These are phyloP conservation scores for Yarrowia osloensis DNA, from an alignment of 805 yeast species.

Conservation along the genomic window DNA sequence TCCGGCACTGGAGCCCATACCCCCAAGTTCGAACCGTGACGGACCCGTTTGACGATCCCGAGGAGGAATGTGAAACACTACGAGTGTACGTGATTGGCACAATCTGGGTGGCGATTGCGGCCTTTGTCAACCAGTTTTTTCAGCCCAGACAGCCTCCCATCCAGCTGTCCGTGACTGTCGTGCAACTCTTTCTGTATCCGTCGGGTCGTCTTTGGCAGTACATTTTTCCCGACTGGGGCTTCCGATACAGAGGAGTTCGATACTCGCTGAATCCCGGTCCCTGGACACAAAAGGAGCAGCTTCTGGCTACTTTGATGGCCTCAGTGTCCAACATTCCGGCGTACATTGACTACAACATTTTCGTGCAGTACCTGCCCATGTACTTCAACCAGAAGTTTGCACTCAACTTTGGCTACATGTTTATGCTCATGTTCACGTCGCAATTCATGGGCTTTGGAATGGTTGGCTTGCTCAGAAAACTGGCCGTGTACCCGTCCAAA, in stretches of 20 bases:
- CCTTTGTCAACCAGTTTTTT: slow-evolving; percentile 46
- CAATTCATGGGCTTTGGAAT: slow-evolving; percentile 56
- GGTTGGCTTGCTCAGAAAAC: slow-evolving; percentile 58
- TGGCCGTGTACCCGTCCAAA: slow-evolving; percentile 48
- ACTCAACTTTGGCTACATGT: slow-evolving; percentile 44
- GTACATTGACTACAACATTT: slow-evolving; percentile 30
- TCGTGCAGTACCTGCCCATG: slow-evolving; percentile 30
- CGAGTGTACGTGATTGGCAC: slow-evolving; percentile 46
- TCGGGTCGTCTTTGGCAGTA: slow-evolving; percentile 46
- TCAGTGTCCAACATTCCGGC: slow-evolving; percentile 47
- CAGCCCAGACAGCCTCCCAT: slow-evolving; percentile 55
- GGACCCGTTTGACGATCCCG: slow-evolving; percentile 52
- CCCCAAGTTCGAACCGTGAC: slow-evolving; percentile 69
- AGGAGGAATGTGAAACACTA: slow-evolving; percentile 51
- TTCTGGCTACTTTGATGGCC: slow-evolving; percentile 53
- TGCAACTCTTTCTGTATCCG: slow-evolving; percentile 61
- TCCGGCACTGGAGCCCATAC: slow-evolving; percentile 50
- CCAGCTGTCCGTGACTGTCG: slow-evolving; percentile 51
- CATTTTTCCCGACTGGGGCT: slow-evolving; percentile 39
- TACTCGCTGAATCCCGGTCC: slow-evolving; percentile 61
- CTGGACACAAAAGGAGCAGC: slow-evolving; percentile 61
- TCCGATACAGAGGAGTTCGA: slow-evolving; percentile 37
- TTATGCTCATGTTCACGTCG: slow-evolving; percentile 50
- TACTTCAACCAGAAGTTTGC: slow-evolving; percentile 34
- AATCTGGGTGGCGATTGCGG: slow-evolving; percentile 37